Conservation (phyloP, 352 stramenopile species). For the Phytophthora vignae region DNA sequence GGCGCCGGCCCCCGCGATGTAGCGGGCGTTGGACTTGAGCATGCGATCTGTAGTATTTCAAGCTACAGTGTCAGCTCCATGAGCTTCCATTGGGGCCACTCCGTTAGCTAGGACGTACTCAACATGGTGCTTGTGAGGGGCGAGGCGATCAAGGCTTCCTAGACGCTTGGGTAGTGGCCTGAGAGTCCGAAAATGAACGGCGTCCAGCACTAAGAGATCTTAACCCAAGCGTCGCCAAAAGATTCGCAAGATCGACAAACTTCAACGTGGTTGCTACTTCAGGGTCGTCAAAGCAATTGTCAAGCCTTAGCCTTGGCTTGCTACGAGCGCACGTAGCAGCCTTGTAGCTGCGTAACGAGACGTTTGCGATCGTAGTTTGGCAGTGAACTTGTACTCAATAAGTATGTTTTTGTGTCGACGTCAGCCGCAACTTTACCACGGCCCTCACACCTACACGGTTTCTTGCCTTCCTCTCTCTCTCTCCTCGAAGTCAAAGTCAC, state of each 20-base stretch:
- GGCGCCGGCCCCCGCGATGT: conserved; percentile 61
- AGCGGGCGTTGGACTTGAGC: conserved; percentile 62
- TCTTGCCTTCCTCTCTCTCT: conserved; percentile 27
- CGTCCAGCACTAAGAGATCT: conserved; percentile 7
- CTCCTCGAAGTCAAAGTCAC: conserved; percentile 27
- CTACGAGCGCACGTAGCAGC: too few relatives aligned
- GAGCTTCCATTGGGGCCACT: not conserved
- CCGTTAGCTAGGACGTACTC: conserved; percentile 26
- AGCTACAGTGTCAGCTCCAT: not conserved
- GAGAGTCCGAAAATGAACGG: conserved; percentile 37
- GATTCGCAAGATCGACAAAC: conserved; percentile 26
- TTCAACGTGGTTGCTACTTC: conserved; percentile 14
- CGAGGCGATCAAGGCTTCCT: not conserved
- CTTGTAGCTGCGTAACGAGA: not conserved
- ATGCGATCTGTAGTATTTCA: conserved; percentile 49
- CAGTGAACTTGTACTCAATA: conserved; percentile 42
- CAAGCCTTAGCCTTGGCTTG: not conserved
- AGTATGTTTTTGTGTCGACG: conserved; percentile 43
- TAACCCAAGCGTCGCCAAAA: conserved; percentile 21
- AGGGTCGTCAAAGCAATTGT: conserved; percentile 1
- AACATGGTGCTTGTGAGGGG: conserved; percentile 28
- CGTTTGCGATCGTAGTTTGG: conserved; percentile 7
- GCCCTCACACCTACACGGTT: conserved; percentile 17
- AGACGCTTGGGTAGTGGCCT: conserved; percentile 10
- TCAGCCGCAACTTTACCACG: conserved; percentile 18